phyloP scores from a whole-genome alignment of 768 basidiomycete genomes.

The Auriscalpium vulgare region DNA sequence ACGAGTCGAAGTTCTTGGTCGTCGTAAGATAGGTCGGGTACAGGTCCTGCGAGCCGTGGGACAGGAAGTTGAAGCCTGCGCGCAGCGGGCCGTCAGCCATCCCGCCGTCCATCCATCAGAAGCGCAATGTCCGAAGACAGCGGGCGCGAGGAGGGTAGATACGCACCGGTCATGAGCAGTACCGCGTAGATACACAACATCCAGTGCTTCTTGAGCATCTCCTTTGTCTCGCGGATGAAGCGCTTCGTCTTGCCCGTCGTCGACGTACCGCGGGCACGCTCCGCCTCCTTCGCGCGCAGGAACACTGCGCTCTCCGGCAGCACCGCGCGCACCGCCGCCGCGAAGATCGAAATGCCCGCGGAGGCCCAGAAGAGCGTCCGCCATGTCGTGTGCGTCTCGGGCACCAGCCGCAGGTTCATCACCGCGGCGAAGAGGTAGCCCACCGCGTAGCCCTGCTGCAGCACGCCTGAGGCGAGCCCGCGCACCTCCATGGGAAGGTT shows the following conservation, averaged over 20 bases:
- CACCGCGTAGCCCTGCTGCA: constrained; percentile 86
- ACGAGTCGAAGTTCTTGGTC: constrained; percentile 26
- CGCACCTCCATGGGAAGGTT: constrained; percentile 82
- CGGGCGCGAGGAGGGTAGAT: not conserved
- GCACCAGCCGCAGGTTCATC: constrained; percentile 64
- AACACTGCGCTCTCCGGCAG: constrained; percentile 80
- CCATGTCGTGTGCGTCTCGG: constrained; percentile 39
- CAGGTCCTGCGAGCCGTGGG: constrained; percentile 38
- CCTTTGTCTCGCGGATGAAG: constrained; percentile 65
- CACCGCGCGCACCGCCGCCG: constrained; percentile 54
- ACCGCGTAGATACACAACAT: constrained; percentile 75
- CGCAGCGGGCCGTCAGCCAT: not conserved
- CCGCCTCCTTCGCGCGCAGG: constrained; percentile 51
- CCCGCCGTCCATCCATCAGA: too few species aligned
- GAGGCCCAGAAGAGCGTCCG: constrained; percentile 77
- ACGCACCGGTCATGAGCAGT: constrained; percentile 60
- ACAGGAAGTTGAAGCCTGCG: constrained; percentile 44
- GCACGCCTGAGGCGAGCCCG: constrained; percentile 74
- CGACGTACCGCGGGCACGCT: constrained; percentile 31
- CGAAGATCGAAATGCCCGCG: constrained; percentile 58
- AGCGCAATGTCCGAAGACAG: not conserved
- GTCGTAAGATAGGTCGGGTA: constrained; percentile 34
- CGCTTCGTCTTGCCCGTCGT: constrained; percentile 48
- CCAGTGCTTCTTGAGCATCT: constrained; percentile 83
- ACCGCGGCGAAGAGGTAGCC: constrained; percentile 83